A percentile compares a stretch with the other conserved stretches of the same genome.
Evolutionary conservation across 2,329 filamentous ascomycete genomes (phyloP).

Genomic region (Talaromyces sp.): DNA sequence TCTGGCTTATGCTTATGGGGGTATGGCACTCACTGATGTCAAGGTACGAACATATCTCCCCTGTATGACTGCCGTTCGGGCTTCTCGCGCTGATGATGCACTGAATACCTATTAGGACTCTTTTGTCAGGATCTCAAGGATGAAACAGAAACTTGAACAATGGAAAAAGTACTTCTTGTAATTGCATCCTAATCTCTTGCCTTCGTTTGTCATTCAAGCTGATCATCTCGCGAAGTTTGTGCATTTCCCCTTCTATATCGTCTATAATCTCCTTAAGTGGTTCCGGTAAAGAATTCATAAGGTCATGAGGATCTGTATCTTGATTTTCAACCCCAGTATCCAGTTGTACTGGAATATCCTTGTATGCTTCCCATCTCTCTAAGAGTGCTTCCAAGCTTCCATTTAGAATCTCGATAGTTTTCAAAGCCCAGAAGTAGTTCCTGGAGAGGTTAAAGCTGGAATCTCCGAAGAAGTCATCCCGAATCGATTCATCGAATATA

Average conservation of each 20-base stretch:
- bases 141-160: too few relatives aligned
- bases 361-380: background rate
- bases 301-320: background rate
- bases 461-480: background rate
- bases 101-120: background rate
- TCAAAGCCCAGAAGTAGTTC: background rate
- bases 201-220: background rate
- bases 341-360: background rate
- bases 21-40: background rate
- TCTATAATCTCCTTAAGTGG: background rate
- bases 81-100: background rate
- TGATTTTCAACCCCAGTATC: background rate
- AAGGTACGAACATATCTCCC: background rate
- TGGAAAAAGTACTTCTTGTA: background rate
- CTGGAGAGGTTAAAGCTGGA: background rate
- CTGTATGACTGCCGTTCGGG: background rate
- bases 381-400: background rate
- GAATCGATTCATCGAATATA: background rate
- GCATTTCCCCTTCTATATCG: background rate
- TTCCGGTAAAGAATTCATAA: background rate
- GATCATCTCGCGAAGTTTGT: background rate
- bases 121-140: background rate
- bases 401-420: background rate
- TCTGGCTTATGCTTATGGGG: background rate
- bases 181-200: background rate